Evolutionary conservation across 257 asterid genomes (phyloP).

Genomic region (Striga asiatica): DNA sequence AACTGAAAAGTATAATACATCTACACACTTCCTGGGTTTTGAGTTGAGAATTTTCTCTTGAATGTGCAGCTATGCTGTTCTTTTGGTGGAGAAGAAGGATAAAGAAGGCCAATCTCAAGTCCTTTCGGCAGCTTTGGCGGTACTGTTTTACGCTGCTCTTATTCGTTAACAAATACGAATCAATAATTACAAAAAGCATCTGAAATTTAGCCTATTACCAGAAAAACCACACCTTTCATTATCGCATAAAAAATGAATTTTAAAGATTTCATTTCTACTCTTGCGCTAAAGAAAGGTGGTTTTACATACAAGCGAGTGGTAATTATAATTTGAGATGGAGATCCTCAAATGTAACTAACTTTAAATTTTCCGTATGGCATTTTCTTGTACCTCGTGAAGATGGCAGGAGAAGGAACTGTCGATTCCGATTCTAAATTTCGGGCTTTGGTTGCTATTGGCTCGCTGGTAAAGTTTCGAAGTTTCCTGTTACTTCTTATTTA

Average conservation of each 20-base stretch:
- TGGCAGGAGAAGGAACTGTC: conserved; percentile 71
- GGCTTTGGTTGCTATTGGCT: conserved; percentile 91
- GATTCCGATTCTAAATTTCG: conserved; percentile 75
- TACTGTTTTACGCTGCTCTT: conserved; percentile 16
- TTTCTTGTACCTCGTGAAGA: conserved; percentile 30
- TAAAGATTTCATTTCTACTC: neutral
- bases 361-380: neutral
- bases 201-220: neutral
- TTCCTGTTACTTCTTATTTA: neutral
- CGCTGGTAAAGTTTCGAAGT: conserved; percentile 46
- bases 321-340: neutral
- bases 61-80: conserved; percentile 77
- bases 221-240: neutral
- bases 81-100: conserved; percentile 75
- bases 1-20: too few relatives aligned
- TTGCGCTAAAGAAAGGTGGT: too few relatives aligned
- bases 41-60: conserved; percentile 8
- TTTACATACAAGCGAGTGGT: neutral
- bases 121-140: conserved; percentile 98
- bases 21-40: too few relatives aligned
- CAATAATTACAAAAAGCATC: neutral
- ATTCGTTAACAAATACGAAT: neutral
- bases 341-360: neutral
- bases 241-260: too few relatives aligned
- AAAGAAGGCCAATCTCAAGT: conserved; percentile 96